Evolutionary conservation across 225 moss, liverwort and hornwort species (phyloP), one percentile per base, ranked within the genome.

Genomic region (Marchantia paleacea): DNA sequence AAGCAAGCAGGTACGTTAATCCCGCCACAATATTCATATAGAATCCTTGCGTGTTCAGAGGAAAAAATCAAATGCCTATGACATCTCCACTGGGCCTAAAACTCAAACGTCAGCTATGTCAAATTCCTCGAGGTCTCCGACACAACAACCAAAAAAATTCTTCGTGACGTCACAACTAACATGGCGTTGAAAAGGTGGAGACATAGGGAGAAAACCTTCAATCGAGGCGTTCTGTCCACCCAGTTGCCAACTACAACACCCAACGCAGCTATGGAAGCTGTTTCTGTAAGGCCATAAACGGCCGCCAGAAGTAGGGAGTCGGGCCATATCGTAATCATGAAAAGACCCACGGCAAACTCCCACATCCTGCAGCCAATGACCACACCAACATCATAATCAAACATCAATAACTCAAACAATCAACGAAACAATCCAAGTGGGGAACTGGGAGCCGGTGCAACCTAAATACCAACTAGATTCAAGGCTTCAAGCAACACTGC

Each of bases 291-390:
- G 79, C 99, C 99, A 75, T 99, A 99, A 64, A 92, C 55, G 16
- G 95, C 99, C 69, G 92, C 92, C 76, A 99, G 84, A 28, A 92
- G 89, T 67, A 99, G 86, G 48, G 99, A 99, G 58, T 94, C 80
- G 13, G 93, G 95, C 91, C 92, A 95, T 52, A 95, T 84, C 86
- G 91, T 71, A 47, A 99, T 87, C 95, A 99, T 94, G 61, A 92
- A 87, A 71, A 99, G 75, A 14, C 91, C 93, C 70, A 95, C 97
- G 48, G 93, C 95, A 79, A 99, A 99, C 80, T 99, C 97, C 97
- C 97, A 99, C 95, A 94, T 99, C 83, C 97, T 99, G 91, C 74
- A 53, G 30, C 69, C 55, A 52, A 29, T 55, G 52, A 24, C 54
- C 3, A 74, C 8, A 19, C 19, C 57, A 57, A 57, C 19, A 39